Evolutionary conservation across 192 early-diverging fungal species (phyloP).

Genomic region (Coemansia aciculifera): DNA sequence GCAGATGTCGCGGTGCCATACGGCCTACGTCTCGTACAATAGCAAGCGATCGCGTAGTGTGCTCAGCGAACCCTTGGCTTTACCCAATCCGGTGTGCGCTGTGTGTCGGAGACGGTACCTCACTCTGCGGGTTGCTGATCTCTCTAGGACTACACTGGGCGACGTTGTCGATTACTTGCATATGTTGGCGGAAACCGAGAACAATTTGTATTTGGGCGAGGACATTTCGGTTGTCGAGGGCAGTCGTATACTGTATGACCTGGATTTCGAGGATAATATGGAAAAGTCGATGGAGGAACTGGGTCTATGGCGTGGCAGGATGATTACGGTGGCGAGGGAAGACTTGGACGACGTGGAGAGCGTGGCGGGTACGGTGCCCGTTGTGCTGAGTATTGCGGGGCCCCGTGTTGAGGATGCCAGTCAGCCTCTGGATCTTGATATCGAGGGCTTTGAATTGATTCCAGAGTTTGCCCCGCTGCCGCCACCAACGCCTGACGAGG

Average conservation of each 20-base stretch:
- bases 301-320: conserved; percentile 50
- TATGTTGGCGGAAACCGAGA: conserved; percentile 28
- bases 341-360: conserved; percentile 12
- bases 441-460: conserved; percentile 38
- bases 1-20: conserved; percentile 32
- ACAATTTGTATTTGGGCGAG: conserved; percentile 63
- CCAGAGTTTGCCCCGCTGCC: conserved; percentile 38
- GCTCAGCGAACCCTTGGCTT: conserved; percentile 61
- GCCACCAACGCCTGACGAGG: not conserved
- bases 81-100: conserved; percentile 74
- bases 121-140: conserved; percentile 63
- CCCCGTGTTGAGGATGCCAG: not conserved
- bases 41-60: conserved; percentile 61
- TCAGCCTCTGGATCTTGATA: conserved; percentile 1
- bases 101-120: conserved; percentile 69
- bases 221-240: conserved; percentile 73
- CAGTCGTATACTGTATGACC: conserved; percentile 80
- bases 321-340: conserved; percentile 38
- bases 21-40: conserved; percentile 64
- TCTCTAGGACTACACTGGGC: conserved; percentile 62
- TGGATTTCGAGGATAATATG: conserved; percentile 85
- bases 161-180: conserved; percentile 63
- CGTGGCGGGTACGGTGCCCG: conserved; percentile 18
- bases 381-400: conserved; percentile 33
- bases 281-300: conserved; percentile 60